These are phyloP conservation scores for Polygonum maritimum DNA, from an alignment of 148 eudicot species.

Conservation along the genomic window DNA sequence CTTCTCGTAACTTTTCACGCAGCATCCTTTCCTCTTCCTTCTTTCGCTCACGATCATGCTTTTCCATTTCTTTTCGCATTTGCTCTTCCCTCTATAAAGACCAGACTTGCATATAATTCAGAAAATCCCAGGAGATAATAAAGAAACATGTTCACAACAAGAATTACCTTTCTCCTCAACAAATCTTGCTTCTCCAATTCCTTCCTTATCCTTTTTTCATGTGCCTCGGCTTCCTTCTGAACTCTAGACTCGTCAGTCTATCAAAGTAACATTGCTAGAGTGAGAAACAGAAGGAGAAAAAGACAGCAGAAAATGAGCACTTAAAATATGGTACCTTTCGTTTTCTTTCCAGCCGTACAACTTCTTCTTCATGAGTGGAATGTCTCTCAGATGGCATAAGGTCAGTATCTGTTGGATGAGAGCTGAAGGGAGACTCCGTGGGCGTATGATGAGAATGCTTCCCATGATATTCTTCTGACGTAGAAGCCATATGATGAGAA, in stretches of 20 bases:
- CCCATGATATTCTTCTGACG: conserved; percentile 42
- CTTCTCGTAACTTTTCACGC: conserved; percentile 87
- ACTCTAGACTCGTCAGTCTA: conserved; percentile 78
- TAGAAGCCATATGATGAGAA: conserved; percentile 35
- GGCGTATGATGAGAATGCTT: conserved; percentile 31
- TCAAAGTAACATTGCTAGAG: background rate
- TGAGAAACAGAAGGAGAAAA: background rate
- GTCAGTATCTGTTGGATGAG: conserved; percentile 43
- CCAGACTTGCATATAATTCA: conserved; percentile 9
- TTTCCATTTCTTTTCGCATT: conserved; percentile 89
- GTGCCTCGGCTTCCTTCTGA: conserved; percentile 73
- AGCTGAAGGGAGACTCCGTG: conserved; percentile 32
- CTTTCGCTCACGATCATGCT: conserved; percentile 78
- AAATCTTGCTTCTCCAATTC: conserved; percentile 88
- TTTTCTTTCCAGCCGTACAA: conserved; percentile 49
- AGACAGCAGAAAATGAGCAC: background rate
- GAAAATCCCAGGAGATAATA: background rate
- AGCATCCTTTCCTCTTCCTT: conserved; percentile 81
- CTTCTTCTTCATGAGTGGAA: conserved; percentile 45
- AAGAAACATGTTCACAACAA: background rate
- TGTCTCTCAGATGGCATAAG: conserved; percentile 35
- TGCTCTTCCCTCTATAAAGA: conserved; percentile 71
- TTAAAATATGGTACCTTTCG: conserved; percentile 45
- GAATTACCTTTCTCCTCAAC: conserved; percentile 62
- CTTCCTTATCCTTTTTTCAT: conserved; percentile 78